Evolutionary conservation across 2,329 filamentous ascomycete genomes (phyloP), one percentile per base, ranked within the genome.

Genomic region (Rhynchosporium secalis): DNA sequence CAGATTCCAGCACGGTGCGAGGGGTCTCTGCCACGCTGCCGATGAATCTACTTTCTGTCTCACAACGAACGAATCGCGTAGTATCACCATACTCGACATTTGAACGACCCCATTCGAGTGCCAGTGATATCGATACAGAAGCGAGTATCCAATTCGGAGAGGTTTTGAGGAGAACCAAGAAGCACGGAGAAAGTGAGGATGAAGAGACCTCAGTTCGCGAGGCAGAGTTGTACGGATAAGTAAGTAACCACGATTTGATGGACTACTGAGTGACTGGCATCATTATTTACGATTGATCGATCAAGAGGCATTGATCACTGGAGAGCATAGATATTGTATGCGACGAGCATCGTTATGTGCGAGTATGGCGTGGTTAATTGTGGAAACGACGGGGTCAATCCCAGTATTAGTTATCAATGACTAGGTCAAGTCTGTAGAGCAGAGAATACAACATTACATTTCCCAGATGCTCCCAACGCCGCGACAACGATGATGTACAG

Each of bases 71-170:
- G 20, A 51, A 28, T 26, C 45, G 54, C 46, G 46, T 40, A 28
- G 38, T 13, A 36, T 57, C 40, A 15, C 47, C 56, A 9, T 20
- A 4, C 15, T 58, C n/a, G 45, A 46, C 31, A 29, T 40, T 58
- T 9, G 45, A 49, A n/a, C 38, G 56, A 40, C 56, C 43, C 1
- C 29, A 49, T 29, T 57, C 46, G 29, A 28, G 54, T 29, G 40
- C 20, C n/a, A 57, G 60, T 43, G 54, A 62, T 52, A 36, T 46
- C 38, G 60, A 62, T 28, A 62, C 52, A 6, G 52, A 57, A 20
- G 40, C 29, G 12, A 51, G 56, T 31, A 46, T 48, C 36, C 31
- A 15, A 7, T 62, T 57, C 29, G 60, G 60, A 13, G 60, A 62
- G 15, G 45, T 45, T 38, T 46, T 62, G 38, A 55, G 12, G 4